A percentile compares a stretch with the other conserved stretches of the same genome.
phyloP scores from a whole-genome alignment of 192 early-diverging fungal genomes.

The Phycomyces blakesleeanus region DNA sequence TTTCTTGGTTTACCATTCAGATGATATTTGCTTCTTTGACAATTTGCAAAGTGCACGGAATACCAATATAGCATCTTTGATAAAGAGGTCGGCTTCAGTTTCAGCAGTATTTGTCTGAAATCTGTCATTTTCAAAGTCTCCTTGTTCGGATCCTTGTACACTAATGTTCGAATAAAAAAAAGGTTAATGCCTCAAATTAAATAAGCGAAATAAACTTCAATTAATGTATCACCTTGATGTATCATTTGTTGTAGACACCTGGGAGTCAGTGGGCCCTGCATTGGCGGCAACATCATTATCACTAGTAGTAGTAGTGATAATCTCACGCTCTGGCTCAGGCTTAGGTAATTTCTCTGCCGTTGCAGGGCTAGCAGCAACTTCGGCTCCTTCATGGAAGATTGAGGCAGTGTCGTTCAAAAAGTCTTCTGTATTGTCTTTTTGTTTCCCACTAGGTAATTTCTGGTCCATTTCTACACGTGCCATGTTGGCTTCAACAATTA shows the following conservation, averaged over 20 bases:
- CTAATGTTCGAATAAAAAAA: background rate
- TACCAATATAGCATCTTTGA: conserved; percentile 75
- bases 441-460: conserved; percentile 16
- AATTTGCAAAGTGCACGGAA: conserved; percentile 87
- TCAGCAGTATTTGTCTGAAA: conserved; percentile 7
- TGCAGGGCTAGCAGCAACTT: too few relatives aligned
- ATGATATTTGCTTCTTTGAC: conserved; percentile 78
- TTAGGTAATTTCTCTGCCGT: too few relatives aligned
- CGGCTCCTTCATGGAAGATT: conserved; percentile 9
- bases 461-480: conserved; percentile 29
- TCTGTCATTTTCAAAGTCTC: conserved; percentile 22
- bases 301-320: too few relatives aligned
- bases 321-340: too few relatives aligned
- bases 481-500: conserved; percentile 33
- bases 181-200: too few relatives aligned
- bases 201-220: too few relatives aligned
- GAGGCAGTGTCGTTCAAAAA: conserved; percentile 27
- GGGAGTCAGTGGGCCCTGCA: too few relatives aligned
- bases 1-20: conserved; percentile 42
- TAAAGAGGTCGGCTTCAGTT: conserved; percentile 35
- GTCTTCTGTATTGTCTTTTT: conserved; percentile 30
- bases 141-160: background rate
- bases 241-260: too few relatives aligned
- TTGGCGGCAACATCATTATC: too few relatives aligned
- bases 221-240: too few relatives aligned